These are phyloP conservation scores for Austropuccinia psidii DNA, from an alignment of 1,284 basidiomycete species.

Conservation along the genomic window DNA sequence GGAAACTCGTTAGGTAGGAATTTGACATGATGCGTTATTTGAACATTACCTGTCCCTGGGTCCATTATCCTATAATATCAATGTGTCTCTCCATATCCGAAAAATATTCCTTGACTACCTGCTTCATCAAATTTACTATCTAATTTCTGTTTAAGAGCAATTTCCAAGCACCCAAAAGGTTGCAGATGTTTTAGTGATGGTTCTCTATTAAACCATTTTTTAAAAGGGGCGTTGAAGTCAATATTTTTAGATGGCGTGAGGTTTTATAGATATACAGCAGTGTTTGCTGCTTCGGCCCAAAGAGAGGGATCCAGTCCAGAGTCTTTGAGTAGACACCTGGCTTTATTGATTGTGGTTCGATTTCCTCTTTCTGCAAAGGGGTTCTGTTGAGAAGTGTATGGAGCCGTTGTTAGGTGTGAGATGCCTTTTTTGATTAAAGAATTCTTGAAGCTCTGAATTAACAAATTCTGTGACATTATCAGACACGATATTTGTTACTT, in stretches of 20 bases:
- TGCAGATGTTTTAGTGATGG: not conserved
- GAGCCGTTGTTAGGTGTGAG: not conserved
- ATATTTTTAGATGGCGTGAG: slow-evolving; percentile 22
- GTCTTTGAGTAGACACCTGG: slow-evolving; percentile 43
- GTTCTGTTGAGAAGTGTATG: slow-evolving; percentile 5
- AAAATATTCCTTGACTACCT: not conserved
- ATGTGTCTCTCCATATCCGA: not conserved
- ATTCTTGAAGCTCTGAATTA: not conserved
- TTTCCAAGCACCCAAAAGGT: not conserved
- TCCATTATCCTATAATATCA: not conserved
- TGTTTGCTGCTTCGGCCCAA: slow-evolving; percentile 47
- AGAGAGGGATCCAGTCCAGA: slow-evolving; percentile 43
- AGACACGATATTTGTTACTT: not conserved
- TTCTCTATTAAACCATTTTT: not conserved
- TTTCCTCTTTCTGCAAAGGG: not conserved
- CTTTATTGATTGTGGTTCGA: slow-evolving; percentile 39
- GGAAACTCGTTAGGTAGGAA: not conserved
- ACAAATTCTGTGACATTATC: slow-evolving; percentile 15
- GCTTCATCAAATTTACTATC: not conserved
- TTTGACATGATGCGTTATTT: not conserved
- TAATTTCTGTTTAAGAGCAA: not conserved
- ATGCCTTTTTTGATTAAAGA: not conserved
- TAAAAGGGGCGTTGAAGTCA: not conserved
- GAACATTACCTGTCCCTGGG: not conserved
- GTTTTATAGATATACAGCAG: slow-evolving; percentile 48